Conservation (phyloP, 805 yeast genomes). For the Wickerhamiella parazyma region DNA sequence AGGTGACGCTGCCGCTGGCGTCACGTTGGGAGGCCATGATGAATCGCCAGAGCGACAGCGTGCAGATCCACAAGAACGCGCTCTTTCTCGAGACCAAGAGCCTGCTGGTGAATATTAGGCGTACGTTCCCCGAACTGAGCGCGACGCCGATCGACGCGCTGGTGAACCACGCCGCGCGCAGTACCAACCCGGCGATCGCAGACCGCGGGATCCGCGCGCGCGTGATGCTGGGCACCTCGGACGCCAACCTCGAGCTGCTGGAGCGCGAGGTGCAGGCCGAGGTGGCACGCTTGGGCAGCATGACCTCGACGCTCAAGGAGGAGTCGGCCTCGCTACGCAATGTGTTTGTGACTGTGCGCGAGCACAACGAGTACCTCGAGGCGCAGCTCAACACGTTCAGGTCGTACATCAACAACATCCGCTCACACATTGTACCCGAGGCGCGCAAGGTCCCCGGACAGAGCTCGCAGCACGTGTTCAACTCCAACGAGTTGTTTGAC, state of each 20-base stretch:
- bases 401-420: slow-evolving; percentile 26
- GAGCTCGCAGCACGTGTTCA: slow-evolving; percentile 19
- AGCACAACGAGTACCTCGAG: slow-evolving; percentile 27
- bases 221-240: slow-evolving; percentile 20
- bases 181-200: slow-evolving; percentile 21
- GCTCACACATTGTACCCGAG: slow-evolving; percentile 15
- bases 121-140: slow-evolving; percentile 23
- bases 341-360: slow-evolving; percentile 24
- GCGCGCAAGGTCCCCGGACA: slow-evolving; percentile 11
- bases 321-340: slow-evolving; percentile 24
- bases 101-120: slow-evolving; percentile 25
- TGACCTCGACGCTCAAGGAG: slow-evolving; percentile 21
- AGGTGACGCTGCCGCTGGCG: slow-evolving; percentile 24
- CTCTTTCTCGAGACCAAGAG: slow-evolving; percentile 27
- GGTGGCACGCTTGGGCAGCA: slow-evolving; percentile 24
- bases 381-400: slow-evolving; percentile 27
- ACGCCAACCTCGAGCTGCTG: slow-evolving; percentile 21
- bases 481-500: slow-evolving; percentile 19
- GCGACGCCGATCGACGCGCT: slow-evolving; percentile 18
- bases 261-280: slow-evolving; percentile 26
- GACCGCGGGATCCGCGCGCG: slow-evolving; percentile 25
- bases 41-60: slow-evolving; percentile 20
- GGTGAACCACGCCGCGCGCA: slow-evolving; percentile 24
- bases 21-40: slow-evolving; percentile 25
- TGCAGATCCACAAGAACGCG: slow-evolving; percentile 23